Conservation (phyloP, 805 yeast species). For the Isabelozyma pseudorhagii region DNA sequence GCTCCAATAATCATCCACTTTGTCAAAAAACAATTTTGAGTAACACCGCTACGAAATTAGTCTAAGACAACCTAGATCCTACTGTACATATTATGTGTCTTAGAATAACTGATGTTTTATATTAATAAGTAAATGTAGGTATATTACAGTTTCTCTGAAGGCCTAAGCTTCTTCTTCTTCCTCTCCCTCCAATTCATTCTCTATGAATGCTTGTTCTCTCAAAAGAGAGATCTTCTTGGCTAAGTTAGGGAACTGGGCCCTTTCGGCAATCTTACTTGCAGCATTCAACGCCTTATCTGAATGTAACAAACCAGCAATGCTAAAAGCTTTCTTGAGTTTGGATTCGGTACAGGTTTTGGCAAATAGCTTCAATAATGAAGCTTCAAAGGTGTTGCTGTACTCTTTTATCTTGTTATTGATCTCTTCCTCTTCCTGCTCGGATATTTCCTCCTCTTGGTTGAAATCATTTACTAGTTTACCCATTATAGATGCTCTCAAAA, state of each 20-base stretch:
- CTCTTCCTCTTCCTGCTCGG: conserved; percentile 27
- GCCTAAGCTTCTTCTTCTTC: neutral
- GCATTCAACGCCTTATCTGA: conserved; percentile 80
- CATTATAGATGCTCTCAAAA: conserved; percentile 56
- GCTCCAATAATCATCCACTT: conserved; percentile 56
- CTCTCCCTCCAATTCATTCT: neutral
- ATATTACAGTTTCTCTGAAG: neutral
- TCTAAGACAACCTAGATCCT: no score
- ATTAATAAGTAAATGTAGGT: neutral
- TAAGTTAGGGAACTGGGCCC: conserved; percentile 41
- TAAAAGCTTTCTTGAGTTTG: conserved; percentile 62
- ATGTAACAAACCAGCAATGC: conserved; percentile 64
- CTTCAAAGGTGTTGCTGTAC: conserved; percentile 64
- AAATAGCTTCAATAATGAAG: conserved; percentile 71
- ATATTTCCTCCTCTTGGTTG: conserved; percentile 19
- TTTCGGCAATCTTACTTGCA: conserved; percentile 78
- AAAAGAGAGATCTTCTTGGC: conserved; percentile 35
- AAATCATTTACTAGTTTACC: conserved; percentile 64
- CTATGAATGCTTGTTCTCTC: conserved; percentile 12
- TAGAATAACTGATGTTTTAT: no score
- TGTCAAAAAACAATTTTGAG: conserved; percentile 45
- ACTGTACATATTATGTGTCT: no score
- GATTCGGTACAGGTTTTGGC: conserved; percentile 70
- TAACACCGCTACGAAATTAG: neutral
- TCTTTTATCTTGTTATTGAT: conserved; percentile 48